Base-by-base conservation (phyloP, 1,284 basidiomycete species). In the Dichomitus squalens region DNA sequence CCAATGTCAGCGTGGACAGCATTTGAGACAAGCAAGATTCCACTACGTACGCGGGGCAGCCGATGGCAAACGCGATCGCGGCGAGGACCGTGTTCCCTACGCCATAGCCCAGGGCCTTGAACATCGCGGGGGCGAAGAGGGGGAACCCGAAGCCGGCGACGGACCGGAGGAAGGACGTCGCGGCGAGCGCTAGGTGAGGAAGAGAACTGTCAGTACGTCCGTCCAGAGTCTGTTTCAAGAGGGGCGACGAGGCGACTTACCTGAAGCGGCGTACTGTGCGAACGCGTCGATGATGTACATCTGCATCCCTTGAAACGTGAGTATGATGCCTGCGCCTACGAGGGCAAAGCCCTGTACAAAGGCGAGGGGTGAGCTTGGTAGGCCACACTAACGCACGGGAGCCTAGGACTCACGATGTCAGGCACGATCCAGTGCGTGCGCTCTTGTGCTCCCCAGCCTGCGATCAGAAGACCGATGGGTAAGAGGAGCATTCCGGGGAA, bases 261-360 rank as follows among this genome's bases (percentile, higher is more conserved):
- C 83, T 52, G 84, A 86, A 14, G 86, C 86, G 31, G 87, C 81
- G 64, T 86, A 77, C 33, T 84, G 67, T 0, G 86, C 81, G 68
- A 88, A 90, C 0, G 83, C 74, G 62, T 88, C 86, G 23, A 89
- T 79, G 46, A 88, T 73, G 60, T 90, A 87, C 2, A 80, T 81
- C 63, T 84, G 82, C 23, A 85, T 81, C 0, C 76, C 68, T 66
- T 86, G 84, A 70, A 84, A 85, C 18, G 72, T 73, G 34, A 85
- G 72, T 35, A 85, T 80, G 49, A 80, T 70, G 0, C 84, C 83
- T 0, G 70, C 77, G 12, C 83, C 83, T 21, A 85, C 70, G 27
- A 79, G 66, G 0, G 73, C 77, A 43, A 86, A 82, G 1, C 85
- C 86, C 85, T 87, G 50, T 21, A 16, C n/a, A 21, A 39, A 12